A percentile compares a stretch with the other conserved stretches of the same genome.
These are phyloP conservation scores for Davidsoniella eucalypti DNA, from an alignment of 2,329 filamentous ascomycete species.

Conservation along the genomic window DNA sequence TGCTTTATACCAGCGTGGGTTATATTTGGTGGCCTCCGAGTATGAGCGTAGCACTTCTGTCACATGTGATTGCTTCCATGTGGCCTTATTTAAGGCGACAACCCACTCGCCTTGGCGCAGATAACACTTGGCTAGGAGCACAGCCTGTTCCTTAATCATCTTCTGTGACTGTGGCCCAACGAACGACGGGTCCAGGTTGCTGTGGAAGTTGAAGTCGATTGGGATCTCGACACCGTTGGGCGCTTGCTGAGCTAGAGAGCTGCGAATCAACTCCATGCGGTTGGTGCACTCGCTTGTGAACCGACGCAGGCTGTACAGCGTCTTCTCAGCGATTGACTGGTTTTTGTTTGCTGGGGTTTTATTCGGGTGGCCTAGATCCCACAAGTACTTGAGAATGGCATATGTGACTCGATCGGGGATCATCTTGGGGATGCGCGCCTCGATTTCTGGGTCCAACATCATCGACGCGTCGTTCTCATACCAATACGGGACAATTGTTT, in stretches of 20 bases:
- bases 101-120: constrained; percentile 95
- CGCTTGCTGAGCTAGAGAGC: constrained; percentile 30
- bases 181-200: constrained; percentile 27
- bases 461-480: constrained; percentile 20
- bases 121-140: constrained; percentile 85
- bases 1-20: constrained; percentile 93
- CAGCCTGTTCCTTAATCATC: constrained; percentile 41
- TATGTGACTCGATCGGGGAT: constrained; percentile 72
- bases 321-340: constrained; percentile 33
- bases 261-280: constrained; percentile 35
- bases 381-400: constrained; percentile 93
- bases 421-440: constrained; percentile 21
- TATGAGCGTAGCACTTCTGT: constrained; percentile 85
- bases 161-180: constrained; percentile 35
- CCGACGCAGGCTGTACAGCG: constrained; percentile 39
- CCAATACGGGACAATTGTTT: constrained; percentile 45
- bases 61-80: constrained; percentile 69
- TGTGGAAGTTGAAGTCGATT: constrained; percentile 34
- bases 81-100: constrained; percentile 64
- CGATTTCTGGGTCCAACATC: constrained; percentile 14
- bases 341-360: constrained; percentile 20
- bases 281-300: constrained; percentile 45
- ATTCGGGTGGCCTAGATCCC: constrained; percentile 59
- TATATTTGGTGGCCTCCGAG: constrained; percentile 79
- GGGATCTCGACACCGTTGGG: constrained; percentile 29